A percentile compares a stretch with the other conserved stretches of the same genome.
Conservation (phyloP, 2,329 filamentous ascomycete genomes). For the Colletotrichum neosansevieriae region DNA sequence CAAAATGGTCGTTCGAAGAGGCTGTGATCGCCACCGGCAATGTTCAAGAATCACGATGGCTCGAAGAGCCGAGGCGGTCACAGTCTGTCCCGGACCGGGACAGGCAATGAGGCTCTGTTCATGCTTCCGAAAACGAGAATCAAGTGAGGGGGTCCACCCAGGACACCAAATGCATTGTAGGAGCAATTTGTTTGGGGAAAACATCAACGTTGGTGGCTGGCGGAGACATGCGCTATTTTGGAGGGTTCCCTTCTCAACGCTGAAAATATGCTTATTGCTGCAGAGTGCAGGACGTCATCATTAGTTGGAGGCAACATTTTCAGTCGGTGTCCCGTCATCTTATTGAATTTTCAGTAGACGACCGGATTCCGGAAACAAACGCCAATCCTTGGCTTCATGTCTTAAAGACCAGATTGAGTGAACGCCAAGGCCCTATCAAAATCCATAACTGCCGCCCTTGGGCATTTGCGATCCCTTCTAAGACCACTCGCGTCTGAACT, state of each 20-base stretch:
- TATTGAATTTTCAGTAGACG: neutral
- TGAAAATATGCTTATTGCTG: neutral
- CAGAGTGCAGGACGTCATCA: neutral
- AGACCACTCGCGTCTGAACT: too few relatives aligned
- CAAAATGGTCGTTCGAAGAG: neutral
- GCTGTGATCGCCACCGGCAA: neutral
- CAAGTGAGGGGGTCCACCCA: too few relatives aligned
- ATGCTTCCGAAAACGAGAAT: neutral
- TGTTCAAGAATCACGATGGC: too few relatives aligned
- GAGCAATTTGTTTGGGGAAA: neutral
- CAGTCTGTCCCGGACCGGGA: neutral
- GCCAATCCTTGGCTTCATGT: slow-evolving; percentile 5
- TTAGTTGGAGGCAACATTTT: neutral
- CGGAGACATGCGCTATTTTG: neutral
- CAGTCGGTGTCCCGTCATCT: neutral
- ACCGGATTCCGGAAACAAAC: slow-evolving; percentile 26
- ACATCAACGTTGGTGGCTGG: slow-evolving; percentile 7
- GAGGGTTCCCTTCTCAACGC: neutral
- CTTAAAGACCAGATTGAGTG: neutral
- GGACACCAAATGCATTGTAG: neutral
- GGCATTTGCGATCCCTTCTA: too few relatives aligned
- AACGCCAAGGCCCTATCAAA: neutral
- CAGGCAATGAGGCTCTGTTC: neutral
- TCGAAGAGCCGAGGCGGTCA: neutral
- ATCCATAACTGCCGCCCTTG: too few relatives aligned